Percentiles rank a stretch among this genome's conserved stretches.
Evolutionary conservation across 1,284 basidiomycete species (phyloP).

Genomic region (Ceratobasidium sp.): DNA sequence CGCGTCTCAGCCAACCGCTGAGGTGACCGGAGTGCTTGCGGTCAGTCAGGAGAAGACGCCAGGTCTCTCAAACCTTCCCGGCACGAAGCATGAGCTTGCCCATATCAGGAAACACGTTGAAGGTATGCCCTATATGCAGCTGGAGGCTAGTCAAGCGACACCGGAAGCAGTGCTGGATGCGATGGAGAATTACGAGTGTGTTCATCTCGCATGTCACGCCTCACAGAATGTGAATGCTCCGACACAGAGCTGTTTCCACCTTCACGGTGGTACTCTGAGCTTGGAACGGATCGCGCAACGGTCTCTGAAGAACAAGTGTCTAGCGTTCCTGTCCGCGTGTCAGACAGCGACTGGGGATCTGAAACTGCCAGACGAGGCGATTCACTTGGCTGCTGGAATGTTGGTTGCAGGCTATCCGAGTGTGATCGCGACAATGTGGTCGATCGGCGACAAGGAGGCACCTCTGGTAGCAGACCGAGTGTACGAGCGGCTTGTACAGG

Average conservation of each 20-base stretch:
- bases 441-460: neutral
- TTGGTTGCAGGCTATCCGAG: conserved; percentile 17
- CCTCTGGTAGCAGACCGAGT: neutral
- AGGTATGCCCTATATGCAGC: neutral
- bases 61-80: neutral
- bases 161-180: conserved; percentile 2
- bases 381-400: conserved; percentile 35
- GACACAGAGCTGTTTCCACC: conserved; percentile 18
- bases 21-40: neutral
- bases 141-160: neutral
- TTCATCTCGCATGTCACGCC: conserved; percentile 41
- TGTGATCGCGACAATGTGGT: conserved; percentile 34
- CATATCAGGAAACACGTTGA: neutral
- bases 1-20: neutral
- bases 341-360: conserved; percentile 30
- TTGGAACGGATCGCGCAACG: neutral
- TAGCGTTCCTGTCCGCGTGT: conserved; percentile 32
- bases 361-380: conserved; percentile 13
- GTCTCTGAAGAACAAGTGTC: neutral
- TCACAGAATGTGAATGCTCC: conserved; percentile 4
- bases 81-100: conserved; percentile 1
- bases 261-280: conserved; percentile 14
- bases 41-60: conserved; percentile 9
- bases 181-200: conserved; percentile 3
- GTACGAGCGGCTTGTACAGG: conserved; percentile 23